Conservation (phyloP, 83 land plant species). For the Isoetes engelmannii region DNA sequence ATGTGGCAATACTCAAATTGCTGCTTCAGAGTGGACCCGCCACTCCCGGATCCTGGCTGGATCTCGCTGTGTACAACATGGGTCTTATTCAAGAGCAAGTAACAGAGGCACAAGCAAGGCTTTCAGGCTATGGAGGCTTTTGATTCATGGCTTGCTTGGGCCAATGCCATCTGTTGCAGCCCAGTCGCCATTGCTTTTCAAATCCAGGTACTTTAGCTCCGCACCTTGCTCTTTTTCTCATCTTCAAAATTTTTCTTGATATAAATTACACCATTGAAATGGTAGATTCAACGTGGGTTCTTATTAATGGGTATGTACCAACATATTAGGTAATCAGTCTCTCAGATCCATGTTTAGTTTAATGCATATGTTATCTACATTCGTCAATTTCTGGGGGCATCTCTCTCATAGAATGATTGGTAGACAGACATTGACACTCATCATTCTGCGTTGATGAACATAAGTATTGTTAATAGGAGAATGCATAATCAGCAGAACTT, state of each 20-base stretch:
- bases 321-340: not conserved
- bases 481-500: not conserved
- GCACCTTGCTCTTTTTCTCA: not conserved
- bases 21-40: no score
- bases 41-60: no score
- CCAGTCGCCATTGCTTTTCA: slow-evolving; percentile 55
- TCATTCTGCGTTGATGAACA: not conserved
- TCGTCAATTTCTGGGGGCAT: not conserved
- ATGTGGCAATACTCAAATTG: no score
- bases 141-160: slow-evolving; percentile 35
- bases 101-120: no score
- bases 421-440: not conserved
- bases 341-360: not conserved
- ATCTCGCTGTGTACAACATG: no score
- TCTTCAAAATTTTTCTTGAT: not conserved
- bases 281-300: not conserved
- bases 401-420: not conserved
- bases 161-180: slow-evolving; percentile 34
- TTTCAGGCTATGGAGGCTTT: not conserved
- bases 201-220: slow-evolving; percentile 47
- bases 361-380: not conserved
- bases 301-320: not conserved
- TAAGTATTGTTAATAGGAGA: not conserved
- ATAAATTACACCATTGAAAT: not conserved
- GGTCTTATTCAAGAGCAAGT: no score